phyloP scores from a whole-genome alignment of 257 asterid genomes.

The Lavandula angustifolia region DNA sequence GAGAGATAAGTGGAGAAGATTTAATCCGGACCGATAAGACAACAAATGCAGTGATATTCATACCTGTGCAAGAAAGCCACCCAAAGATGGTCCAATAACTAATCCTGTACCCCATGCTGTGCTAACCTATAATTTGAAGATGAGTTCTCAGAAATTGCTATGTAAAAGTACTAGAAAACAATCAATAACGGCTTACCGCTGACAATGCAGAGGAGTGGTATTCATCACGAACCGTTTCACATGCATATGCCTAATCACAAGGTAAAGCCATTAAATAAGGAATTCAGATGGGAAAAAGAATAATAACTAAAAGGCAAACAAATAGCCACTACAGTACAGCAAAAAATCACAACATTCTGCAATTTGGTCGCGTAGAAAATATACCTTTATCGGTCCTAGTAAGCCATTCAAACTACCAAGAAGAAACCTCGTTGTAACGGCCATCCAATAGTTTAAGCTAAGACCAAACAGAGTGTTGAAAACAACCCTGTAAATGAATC shows the following conservation, averaged over 20 bases:
- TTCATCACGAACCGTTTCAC: slow-evolving; percentile 76
- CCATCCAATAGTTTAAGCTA: slow-evolving; percentile 78
- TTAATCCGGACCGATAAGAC: no score
- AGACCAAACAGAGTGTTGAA: slow-evolving; percentile 84
- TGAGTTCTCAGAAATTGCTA: slow-evolving; percentile 17
- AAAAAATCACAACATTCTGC: not conserved
- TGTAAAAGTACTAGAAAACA: slow-evolving; percentile 6
- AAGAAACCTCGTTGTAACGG: slow-evolving; percentile 67
- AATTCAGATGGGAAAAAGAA: not conserved
- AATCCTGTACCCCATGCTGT: slow-evolving; percentile 88
- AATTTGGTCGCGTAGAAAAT: not conserved
- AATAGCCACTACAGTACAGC: no score
- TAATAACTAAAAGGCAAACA: no score
- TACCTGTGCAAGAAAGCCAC: slow-evolving; percentile 93
- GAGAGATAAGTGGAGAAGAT: no score
- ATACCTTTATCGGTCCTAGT: slow-evolving; percentile 77
- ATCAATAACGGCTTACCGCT: slow-evolving; percentile 53
- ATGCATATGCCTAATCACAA: slow-evolving; percentile 74
- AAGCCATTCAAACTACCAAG: slow-evolving; percentile 78
- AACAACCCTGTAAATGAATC: slow-evolving; percentile 53
- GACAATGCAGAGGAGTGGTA: slow-evolving; percentile 67
- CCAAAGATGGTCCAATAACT: slow-evolving; percentile 86
- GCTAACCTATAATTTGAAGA: slow-evolving; percentile 52
- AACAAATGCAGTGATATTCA: not conserved
- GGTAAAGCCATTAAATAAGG: slow-evolving; percentile 12